Evolutionary conservation across 495 filamentous ascomycete genomes (phyloP), one percentile per base, ranked within the genome.

Genomic region (Penicillium silybi): DNA sequence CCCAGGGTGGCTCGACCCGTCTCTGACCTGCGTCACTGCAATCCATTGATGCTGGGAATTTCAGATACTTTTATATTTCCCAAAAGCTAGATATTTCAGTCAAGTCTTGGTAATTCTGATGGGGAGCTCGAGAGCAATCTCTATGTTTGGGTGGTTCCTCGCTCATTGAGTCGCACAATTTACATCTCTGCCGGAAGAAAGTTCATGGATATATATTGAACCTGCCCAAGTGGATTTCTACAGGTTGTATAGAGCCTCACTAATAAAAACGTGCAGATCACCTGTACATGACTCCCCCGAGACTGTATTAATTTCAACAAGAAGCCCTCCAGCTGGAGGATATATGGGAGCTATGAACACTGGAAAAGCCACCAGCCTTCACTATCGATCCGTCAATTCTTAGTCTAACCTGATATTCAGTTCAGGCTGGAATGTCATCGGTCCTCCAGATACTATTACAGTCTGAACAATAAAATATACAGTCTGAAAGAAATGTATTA

Each of bases 401-500:
- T n/a, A n/a, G 2, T 23, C 6, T 23, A 23, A 23, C 22, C 22
- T 23, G 22, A 23, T 23, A 23, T n/a, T n/a, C n/a, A n/a, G 6
- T 23, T 2, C 2, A 32, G 10, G 29, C 9, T 32, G 13, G 1
- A 13, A 13, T 32, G 29, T 13, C 11, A 15, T 11, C 11, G 9
- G 13, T 4, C 10, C 2, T 13, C 10, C 11, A 32, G 22, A 23
- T 6, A 23, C 22, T 32, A 15, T 10, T 32, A 11, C 10, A 32
- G 13, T 15, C 9, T 11, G 8, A 3, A 11, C 3, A 32, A 3
- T 32, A 1, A 32, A 13, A 5, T 39, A 18, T 62, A 62, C 54
- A 62, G 29, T 48, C n/a, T 52, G 45, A 59, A 50, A 45, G 49
- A 53, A 59, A 63, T 64, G 56, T 70, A 72, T 72, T 74, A 74